phyloP scores from a whole-genome alignment of 257 asterid genomes.

The Voacanga thouarsii region DNA sequence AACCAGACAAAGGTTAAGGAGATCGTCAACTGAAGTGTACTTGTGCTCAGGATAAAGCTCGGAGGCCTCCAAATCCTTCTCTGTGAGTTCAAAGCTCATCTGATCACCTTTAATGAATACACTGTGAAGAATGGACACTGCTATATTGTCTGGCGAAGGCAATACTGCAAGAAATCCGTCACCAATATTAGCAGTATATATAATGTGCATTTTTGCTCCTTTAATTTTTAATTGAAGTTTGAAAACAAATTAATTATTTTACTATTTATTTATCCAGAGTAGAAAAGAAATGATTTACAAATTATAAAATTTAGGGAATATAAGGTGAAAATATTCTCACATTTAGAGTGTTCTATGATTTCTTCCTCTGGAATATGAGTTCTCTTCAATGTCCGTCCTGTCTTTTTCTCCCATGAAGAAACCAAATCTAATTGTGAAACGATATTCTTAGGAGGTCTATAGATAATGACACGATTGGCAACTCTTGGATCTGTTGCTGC shows the following conservation, averaged over 20 bases:
- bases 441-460: slow-evolving; percentile 33
- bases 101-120: slow-evolving; percentile 35
- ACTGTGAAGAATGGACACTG: slow-evolving; percentile 36
- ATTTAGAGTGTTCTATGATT: slow-evolving; percentile 24
- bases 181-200: background rate
- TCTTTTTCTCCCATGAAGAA: slow-evolving; percentile 32
- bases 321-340: slow-evolving; percentile 6
- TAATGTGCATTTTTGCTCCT: too few species aligned
- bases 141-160: slow-evolving; percentile 31
- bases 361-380: slow-evolving; percentile 26
- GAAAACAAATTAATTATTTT: too few species aligned
- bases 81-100: slow-evolving; percentile 30
- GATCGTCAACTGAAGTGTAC: slow-evolving; percentile 32
- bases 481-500: slow-evolving; percentile 30
- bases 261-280: too few species aligned
- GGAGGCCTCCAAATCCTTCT: slow-evolving; percentile 37
- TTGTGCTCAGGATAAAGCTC: slow-evolving; percentile 37
- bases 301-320: background rate
- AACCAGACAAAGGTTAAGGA: slow-evolving; percentile 34
- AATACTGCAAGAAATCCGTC: slow-evolving; percentile 18
- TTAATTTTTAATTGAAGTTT: too few species aligned
- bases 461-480: slow-evolving; percentile 29
- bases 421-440: slow-evolving; percentile 30
- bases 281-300: background rate
- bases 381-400: slow-evolving; percentile 23